Evolutionary conservation across 306 rosid genomes (phyloP).

Genomic region (Trifolium subterraneum): DNA sequence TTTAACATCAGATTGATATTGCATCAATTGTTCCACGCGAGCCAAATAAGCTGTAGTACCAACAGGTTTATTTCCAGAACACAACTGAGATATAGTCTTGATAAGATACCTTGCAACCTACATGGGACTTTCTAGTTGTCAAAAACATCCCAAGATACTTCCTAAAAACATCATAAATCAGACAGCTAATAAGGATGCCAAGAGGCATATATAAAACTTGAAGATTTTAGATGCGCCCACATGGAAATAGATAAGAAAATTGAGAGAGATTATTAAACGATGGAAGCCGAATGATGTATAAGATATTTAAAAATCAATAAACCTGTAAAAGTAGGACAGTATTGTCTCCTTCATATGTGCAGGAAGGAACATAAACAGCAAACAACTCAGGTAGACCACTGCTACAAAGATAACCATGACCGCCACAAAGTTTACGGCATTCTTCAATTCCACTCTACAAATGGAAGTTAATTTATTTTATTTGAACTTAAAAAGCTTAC

Average conservation of each 20-base stretch:
- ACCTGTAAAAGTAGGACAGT: constrained; percentile 94
- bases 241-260: not conserved
- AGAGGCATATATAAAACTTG: not conserved
- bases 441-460: constrained; percentile 93
- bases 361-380: constrained; percentile 94
- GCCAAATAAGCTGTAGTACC: constrained; percentile 92
- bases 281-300: constrained; percentile 13
- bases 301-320: constrained; percentile 4
- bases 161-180: not conserved
- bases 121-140: constrained; percentile 41
- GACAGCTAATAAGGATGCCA: not conserved
- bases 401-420: constrained; percentile 94
- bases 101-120: constrained; percentile 96
- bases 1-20: constrained; percentile 60
- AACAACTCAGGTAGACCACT: constrained; percentile 97
- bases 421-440: constrained; percentile 94
- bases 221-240: constrained; percentile 15
- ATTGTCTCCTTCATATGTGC: constrained; percentile 98
- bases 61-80: constrained; percentile 76
- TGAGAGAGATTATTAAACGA: not conserved
- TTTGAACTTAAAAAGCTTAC: not conserved
- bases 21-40: constrained; percentile 67
- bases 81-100: constrained; percentile 86
- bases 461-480: constrained; percentile 25
- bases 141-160: constrained; percentile 38